phyloP scores from a whole-genome alignment of 495 filamentous ascomycete species.

The Penicillium canescens region DNA sequence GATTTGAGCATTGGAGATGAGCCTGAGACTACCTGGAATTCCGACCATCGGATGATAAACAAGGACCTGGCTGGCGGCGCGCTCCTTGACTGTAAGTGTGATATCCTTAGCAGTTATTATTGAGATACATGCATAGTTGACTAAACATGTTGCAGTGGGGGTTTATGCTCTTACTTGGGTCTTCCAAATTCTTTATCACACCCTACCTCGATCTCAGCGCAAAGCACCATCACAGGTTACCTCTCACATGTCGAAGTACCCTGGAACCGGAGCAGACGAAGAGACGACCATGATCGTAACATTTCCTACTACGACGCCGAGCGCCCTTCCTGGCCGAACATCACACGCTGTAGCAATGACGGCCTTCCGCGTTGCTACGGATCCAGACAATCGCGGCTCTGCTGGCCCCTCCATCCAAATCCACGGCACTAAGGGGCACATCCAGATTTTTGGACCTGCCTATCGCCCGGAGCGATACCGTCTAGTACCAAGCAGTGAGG shows the following conservation, averaged over 20 bases:
- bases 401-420: constrained; percentile 75
- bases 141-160: constrained; percentile 53
- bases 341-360: constrained; percentile 80
- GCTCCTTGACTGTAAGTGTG: constrained; percentile 65
- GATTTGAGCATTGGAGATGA: constrained; percentile 60
- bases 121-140: not conserved
- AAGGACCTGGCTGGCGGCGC: constrained; percentile 82
- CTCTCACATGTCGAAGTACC: constrained; percentile 56
- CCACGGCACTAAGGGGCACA: constrained; percentile 82
- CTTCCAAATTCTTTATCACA: constrained; percentile 87
- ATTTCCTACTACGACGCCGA: constrained; percentile 66
- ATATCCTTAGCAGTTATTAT: no score
- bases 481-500: constrained; percentile 50
- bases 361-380: constrained; percentile 63
- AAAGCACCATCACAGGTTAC: constrained; percentile 61
- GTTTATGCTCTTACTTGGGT: constrained; percentile 92
- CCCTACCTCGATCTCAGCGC: constrained; percentile 58
- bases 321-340: constrained; percentile 25
- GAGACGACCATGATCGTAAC: constrained; percentile 75
- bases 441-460: constrained; percentile 74
- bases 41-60: constrained; percentile 80
- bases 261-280: constrained; percentile 77
- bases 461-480: constrained; percentile 70
- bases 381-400: constrained; percentile 63
- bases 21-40: constrained; percentile 53